phyloP scores from a whole-genome alignment of 2,329 filamentous ascomycete genomes.

The Tolypocladium album region DNA sequence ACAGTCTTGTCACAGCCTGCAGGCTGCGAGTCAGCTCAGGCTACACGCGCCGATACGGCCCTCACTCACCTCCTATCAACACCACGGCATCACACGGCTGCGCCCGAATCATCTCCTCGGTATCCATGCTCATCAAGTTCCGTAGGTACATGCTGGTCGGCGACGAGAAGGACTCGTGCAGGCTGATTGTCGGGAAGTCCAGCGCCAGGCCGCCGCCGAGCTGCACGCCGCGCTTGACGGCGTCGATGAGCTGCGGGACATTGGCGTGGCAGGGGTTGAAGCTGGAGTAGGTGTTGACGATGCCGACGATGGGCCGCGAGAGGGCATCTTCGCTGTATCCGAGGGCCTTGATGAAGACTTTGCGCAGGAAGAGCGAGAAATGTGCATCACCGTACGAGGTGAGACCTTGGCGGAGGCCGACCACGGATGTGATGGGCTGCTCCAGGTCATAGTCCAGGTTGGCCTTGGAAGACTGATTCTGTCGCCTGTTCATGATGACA shows the following conservation, averaged over 20 bases:
- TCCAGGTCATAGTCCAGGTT: constrained; percentile 49
- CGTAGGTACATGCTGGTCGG: constrained; percentile 67
- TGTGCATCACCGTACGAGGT: constrained; percentile 63
- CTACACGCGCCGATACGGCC: too few species aligned
- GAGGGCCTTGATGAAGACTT: constrained; percentile 68
- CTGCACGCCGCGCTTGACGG: constrained; percentile 57
- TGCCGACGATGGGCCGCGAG: constrained; percentile 59
- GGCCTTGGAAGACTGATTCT: not conserved
- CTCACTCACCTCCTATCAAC: constrained; percentile 47
- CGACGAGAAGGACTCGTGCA: constrained; percentile 58
- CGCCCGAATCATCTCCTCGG: constrained; percentile 65
- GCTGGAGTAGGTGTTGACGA: constrained; percentile 61
- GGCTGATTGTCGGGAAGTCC: constrained; percentile 63
- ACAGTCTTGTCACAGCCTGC: constrained; percentile 65
- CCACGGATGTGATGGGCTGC: constrained; percentile 34
- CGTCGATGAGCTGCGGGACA: constrained; percentile 60
- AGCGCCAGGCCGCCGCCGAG: constrained; percentile 56
- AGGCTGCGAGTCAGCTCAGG: not conserved
- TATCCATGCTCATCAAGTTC: constrained; percentile 72
- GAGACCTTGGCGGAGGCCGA: constrained; percentile 52
- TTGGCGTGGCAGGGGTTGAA: constrained; percentile 71
- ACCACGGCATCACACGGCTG: constrained; percentile 61
- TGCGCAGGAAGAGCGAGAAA: constrained; percentile 64
- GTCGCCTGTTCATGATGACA: not conserved
- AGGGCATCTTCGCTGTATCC: constrained; percentile 65